phyloP scores from a whole-genome alignment of 768 basidiomycete species.

The Fomitopsis pulvina region DNA sequence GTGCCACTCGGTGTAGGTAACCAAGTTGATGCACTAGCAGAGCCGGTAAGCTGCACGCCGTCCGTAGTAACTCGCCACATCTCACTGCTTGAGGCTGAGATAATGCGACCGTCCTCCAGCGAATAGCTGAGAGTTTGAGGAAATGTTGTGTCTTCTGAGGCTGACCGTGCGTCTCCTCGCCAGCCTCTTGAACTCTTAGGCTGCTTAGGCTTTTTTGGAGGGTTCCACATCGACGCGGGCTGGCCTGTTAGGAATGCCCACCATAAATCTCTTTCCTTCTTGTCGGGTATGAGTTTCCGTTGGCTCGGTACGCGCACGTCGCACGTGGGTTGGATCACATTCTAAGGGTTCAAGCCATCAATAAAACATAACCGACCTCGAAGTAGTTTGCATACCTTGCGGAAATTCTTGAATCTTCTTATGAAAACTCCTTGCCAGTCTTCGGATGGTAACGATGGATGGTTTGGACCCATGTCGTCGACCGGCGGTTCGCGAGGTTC shows the following conservation, averaged over 20 bases:
- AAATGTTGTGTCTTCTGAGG: slow-evolving; percentile 24
- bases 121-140: slow-evolving; percentile 7
- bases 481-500: slow-evolving; percentile 14
- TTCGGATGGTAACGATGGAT: slow-evolving; percentile 46
- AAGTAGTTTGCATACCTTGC: slow-evolving; percentile 40
- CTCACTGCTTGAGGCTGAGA: slow-evolving; percentile 19
- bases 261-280: slow-evolving; percentile 69
- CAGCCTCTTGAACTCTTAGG: slow-evolving; percentile 15
- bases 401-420: slow-evolving; percentile 56
- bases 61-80: slow-evolving; percentile 32
- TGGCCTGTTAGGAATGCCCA: slow-evolving; percentile 71
- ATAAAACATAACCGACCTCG: slow-evolving; percentile 6
- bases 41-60: slow-evolving; percentile 32
- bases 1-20: slow-evolving; percentile 37
- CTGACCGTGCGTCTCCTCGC: slow-evolving; percentile 29
- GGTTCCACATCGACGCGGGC: slow-evolving; percentile 64
- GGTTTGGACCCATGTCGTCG: slow-evolving; percentile 5
- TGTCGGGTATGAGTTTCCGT: slow-evolving; percentile 53
- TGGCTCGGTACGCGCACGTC: slow-evolving; percentile 28
- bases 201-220: slow-evolving; percentile 33
- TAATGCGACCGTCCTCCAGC: slow-evolving; percentile 6
- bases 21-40: slow-evolving; percentile 29
- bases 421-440: slow-evolving; percentile 61
- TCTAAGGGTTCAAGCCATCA: slow-evolving; percentile 33
- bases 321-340: slow-evolving; percentile 56